phyloP scores from a whole-genome alignment of 169 alveolate species.

The Perkinsus olseni region DNA sequence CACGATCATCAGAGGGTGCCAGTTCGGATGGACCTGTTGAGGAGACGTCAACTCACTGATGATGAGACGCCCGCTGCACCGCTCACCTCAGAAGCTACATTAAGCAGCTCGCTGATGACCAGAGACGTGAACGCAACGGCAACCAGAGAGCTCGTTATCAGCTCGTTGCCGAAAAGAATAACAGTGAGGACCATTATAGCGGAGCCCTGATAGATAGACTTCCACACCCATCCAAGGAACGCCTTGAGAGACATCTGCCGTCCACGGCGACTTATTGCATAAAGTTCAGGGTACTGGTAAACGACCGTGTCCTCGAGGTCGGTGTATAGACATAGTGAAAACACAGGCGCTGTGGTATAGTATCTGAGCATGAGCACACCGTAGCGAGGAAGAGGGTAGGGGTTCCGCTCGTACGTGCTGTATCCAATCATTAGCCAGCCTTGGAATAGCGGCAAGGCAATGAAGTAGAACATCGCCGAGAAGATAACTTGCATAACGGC shows the following conservation, averaged over 20 bases:
- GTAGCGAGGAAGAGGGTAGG: background rate
- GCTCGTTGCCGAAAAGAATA: conserved; percentile 74
- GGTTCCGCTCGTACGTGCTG: conserved; percentile 63
- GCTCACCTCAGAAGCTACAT: conserved; percentile 79
- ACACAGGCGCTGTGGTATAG: conserved; percentile 90
- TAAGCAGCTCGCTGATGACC: conserved; percentile 83
- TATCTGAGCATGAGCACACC: conserved; percentile 6
- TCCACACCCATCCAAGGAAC: conserved; percentile 91
- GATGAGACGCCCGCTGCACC: background rate
- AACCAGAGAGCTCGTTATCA: conserved; percentile 72
- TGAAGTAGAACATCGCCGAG: conserved; percentile 76
- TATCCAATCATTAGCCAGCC: conserved; percentile 96
- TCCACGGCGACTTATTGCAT: conserved; percentile 81
- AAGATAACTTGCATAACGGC: conserved; percentile 84
- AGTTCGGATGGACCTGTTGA: background rate
- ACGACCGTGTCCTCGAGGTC: conserved; percentile 74
- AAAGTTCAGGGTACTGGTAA: conserved; percentile 87
- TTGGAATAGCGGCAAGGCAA: conserved; percentile 89
- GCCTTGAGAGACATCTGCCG: conserved; percentile 83
- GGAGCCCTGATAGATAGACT: conserved; percentile 80
- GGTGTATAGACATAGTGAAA: conserved; percentile 82
- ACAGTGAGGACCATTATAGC: conserved; percentile 89
- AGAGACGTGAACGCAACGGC: conserved; percentile 92
- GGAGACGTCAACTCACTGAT: background rate
- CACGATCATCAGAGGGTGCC: conserved; percentile 65